Base-by-base conservation (phyloP, 2,329 filamentous ascomycete genomes). In the Curvularia verruculosa region DNA sequence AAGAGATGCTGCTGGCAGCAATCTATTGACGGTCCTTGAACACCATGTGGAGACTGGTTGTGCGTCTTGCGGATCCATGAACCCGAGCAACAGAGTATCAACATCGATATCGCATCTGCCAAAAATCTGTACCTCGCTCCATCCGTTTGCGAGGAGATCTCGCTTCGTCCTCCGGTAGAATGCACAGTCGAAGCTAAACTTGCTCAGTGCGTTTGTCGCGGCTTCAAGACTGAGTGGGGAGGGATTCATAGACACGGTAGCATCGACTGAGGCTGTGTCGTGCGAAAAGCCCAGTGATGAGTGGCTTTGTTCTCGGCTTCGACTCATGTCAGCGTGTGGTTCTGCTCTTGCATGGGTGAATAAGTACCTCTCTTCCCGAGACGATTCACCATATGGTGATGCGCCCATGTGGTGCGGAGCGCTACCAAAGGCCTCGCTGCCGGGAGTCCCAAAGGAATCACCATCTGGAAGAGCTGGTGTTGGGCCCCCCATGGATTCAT, bases 31-130 rank as follows among this genome's bases (percentile, higher is more conserved):
- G 37, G 65, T 71, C 49, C 70, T 63, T 15, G 72, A 65, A 28
- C 72, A 66, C 73, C 73, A 75, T 9, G 68, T 73, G 7, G 72
- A 67, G 31, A 75, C 71, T 9, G 71, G 60, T 28, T 75, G 72
- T 15, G 58, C 61, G 31, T 75, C 72, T 50, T 74, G 68, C 26
- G 70, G 67, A 59, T 75, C 73, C 41, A 61, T 56, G 43, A 73
- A 75, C 1, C 72, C 71, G 41, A 75, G 58, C 40, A 75, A 57
- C n/a, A 74, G 59, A 3, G 70, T 71, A 49, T 75, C 73, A 13
- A 75, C 73, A 43, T 75, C 73, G 21, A 75, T 61, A 23, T 74
- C 73, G 23, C 65, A 65, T 26, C 70, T 60, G 15, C 73, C 73
- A 51, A 74, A 75, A 45, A 75, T 64, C 44, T 75, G 70, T 24